Conservation (phyloP, 352 stramenopile genomes). For the Pythium insidiosum region DNA sequence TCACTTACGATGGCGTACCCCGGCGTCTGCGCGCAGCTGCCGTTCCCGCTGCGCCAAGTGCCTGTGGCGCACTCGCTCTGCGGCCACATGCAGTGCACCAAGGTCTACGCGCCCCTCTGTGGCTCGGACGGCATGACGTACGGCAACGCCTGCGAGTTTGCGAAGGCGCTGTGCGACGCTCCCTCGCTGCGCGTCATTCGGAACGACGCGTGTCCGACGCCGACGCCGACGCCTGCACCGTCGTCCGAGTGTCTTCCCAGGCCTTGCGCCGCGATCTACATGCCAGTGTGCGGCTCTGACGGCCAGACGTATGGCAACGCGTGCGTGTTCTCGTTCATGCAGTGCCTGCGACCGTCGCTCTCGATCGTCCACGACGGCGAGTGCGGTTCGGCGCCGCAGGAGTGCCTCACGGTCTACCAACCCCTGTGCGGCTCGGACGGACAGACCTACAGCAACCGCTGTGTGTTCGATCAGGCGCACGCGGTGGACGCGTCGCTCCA, state of each 20-base stretch:
- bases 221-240: background rate
- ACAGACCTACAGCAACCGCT: too few relatives aligned
- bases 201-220: background rate
- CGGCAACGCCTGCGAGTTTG: slow-evolving; percentile 32
- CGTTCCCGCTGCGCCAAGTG: too few relatives aligned
- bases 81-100: too few relatives aligned
- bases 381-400: too few relatives aligned
- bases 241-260: slow-evolving; percentile 49
- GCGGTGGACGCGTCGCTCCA: too few relatives aligned
- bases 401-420: too few relatives aligned
- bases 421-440: too few relatives aligned
- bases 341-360: slow-evolving; percentile 27
- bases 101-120: slow-evolving; percentile 20
- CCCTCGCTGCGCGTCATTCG: background rate
- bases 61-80: too few relatives aligned
- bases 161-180: slow-evolving; percentile 21
- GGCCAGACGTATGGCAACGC: slow-evolving; percentile 50
- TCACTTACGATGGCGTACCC: too few relatives aligned
- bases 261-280: slow-evolving; percentile 34
- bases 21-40: too few relatives aligned
- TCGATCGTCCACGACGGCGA: slow-evolving; percentile 30
- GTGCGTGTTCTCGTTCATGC: slow-evolving; percentile 43
- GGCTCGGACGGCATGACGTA: slow-evolving; percentile 26
- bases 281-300: slow-evolving; percentile 54
- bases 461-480: too few relatives aligned